Percentiles rank a stretch among this genome's conserved stretches.
phyloP scores from a whole-genome alignment of 805 yeast species.

The Soucietia sequanensis region DNA sequence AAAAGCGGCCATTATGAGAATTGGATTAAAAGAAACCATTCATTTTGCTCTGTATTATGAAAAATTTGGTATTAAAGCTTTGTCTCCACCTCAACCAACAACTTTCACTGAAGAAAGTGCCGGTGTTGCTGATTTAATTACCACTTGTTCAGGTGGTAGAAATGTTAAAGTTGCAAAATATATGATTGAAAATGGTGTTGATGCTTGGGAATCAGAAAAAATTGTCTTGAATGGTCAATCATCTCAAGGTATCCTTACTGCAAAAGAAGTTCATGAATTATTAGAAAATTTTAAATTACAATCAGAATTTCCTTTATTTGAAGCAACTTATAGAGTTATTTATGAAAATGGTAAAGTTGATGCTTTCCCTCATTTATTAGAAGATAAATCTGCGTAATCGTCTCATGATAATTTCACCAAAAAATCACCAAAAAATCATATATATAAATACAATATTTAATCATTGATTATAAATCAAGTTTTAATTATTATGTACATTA shows the following conservation, averaged over 20 bases:
- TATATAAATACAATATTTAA: too few relatives aligned
- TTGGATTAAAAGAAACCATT: conserved; percentile 88
- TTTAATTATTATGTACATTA: too few relatives aligned
- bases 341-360: conserved; percentile 74
- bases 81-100: conserved; percentile 62
- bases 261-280: conserved; percentile 88
- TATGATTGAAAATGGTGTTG: conserved; percentile 76
- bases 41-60: conserved; percentile 62
- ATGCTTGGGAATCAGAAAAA: conserved; percentile 80
- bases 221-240: conserved; percentile 90
- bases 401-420: too few relatives aligned
- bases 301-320: conserved; percentile 78
- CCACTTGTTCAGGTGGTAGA: conserved; percentile 97
- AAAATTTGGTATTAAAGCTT: conserved; percentile 52
- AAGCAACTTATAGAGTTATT: conserved; percentile 78
- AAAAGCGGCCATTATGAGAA: conserved; percentile 95
- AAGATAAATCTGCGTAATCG: conserved; percentile 20
- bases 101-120: conserved; percentile 94
- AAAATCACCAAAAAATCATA: too few relatives aligned
- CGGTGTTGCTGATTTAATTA: conserved; percentile 97
- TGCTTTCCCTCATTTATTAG: conserved; percentile 70
- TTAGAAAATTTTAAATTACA: conserved; percentile 51
- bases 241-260: conserved; percentile 92
- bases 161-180: conserved; percentile 87
- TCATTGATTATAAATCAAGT: too few relatives aligned